Percentiles rank a stretch among this genome's conserved stretches.
These are phyloP conservation scores for Skeletonema menzelii DNA, from an alignment of 108 stramenopile species.

Conservation along the genomic window DNA sequence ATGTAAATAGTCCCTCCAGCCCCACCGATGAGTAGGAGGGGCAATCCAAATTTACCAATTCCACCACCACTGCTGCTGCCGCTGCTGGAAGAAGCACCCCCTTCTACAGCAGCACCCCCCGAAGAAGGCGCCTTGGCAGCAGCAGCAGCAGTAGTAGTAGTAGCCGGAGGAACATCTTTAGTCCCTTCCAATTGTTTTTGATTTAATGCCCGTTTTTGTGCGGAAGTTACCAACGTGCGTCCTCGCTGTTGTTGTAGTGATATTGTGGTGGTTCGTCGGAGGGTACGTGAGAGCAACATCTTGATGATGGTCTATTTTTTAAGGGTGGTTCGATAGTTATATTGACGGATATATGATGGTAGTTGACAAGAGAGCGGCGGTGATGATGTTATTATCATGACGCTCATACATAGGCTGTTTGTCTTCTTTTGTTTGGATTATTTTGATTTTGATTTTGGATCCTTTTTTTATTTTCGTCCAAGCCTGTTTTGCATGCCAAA, in stretches of 20 bases:
- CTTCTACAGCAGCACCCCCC: slow-evolving; percentile 9
- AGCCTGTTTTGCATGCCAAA: not conserved
- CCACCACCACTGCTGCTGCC: not conserved
- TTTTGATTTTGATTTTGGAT: not conserved
- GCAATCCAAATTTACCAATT: not conserved
- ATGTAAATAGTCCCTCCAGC: slow-evolving; percentile 28
- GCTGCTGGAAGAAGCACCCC: slow-evolving; percentile 15
- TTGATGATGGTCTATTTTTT: not conserved
- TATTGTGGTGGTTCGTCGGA: not conserved
- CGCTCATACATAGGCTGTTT: not conserved
- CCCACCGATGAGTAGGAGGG: slow-evolving; percentile 11
- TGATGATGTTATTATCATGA: not conserved
- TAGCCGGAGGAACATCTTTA: not conserved
- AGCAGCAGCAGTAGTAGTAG: not conserved
- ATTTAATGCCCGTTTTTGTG: slow-evolving; percentile 57
- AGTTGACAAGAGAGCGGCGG: too few relatives aligned
- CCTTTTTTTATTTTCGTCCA: too few relatives aligned
- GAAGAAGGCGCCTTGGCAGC: not conserved
- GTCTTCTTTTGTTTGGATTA: not conserved
- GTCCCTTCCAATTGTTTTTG: slow-evolving; percentile 48
- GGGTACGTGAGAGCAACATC: not conserved
- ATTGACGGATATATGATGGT: too few relatives aligned
- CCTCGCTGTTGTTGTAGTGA: not conserved
- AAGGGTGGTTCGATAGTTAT: too few relatives aligned
- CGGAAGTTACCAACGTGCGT: slow-evolving; percentile 15